A percentile compares a stretch with the other conserved stretches of the same genome.
Conservation (phyloP, 352 stramenopile genomes). For the Phytopythium cucurbitacearum region DNA sequence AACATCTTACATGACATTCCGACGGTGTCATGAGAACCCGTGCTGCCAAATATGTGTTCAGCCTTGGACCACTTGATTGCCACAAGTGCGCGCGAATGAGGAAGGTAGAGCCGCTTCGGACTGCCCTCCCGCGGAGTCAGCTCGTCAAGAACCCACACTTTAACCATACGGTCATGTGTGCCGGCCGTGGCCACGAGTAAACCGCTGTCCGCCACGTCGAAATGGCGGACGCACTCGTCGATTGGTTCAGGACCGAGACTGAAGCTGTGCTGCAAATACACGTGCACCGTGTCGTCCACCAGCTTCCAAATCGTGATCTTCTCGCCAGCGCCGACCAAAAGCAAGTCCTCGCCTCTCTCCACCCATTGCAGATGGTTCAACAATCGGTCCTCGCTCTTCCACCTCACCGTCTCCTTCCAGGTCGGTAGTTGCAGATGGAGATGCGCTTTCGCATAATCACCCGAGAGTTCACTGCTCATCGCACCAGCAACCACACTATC, state of each 20-base stretch:
- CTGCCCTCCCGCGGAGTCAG: conserved; percentile 42
- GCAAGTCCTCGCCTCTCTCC: conserved; percentile 59
- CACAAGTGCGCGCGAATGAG: conserved; percentile 55
- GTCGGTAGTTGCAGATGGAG: conserved; percentile 60
- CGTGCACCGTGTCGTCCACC: conserved; percentile 68
- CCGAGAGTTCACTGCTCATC: conserved; percentile 11
- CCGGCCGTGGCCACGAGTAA: conserved; percentile 58
- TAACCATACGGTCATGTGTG: conserved; percentile 62
- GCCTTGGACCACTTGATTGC: conserved; percentile 52
- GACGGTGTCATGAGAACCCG: not conserved
- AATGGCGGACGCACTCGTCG: conserved; percentile 31
- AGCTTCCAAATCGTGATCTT: conserved; percentile 82
- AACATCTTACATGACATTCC: conserved; percentile 51
- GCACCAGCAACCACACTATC: not conserved
- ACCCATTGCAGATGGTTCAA: conserved; percentile 75
- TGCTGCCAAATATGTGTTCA: conserved; percentile 38
- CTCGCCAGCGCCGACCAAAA: conserved; percentile 64
- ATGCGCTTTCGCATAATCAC: conserved; percentile 63
- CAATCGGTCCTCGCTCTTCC: conserved; percentile 55
- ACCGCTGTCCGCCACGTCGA: conserved; percentile 58
- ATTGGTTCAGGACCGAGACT: conserved; percentile 19
- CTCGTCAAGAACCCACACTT: conserved; percentile 60
- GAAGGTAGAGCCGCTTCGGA: conserved; percentile 55
- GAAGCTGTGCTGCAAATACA: conserved; percentile 78
- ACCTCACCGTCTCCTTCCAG: conserved; percentile 69